Conservation (phyloP, 1,139 yeast genomes). For the Hyphopichia khmerensis region DNA sequence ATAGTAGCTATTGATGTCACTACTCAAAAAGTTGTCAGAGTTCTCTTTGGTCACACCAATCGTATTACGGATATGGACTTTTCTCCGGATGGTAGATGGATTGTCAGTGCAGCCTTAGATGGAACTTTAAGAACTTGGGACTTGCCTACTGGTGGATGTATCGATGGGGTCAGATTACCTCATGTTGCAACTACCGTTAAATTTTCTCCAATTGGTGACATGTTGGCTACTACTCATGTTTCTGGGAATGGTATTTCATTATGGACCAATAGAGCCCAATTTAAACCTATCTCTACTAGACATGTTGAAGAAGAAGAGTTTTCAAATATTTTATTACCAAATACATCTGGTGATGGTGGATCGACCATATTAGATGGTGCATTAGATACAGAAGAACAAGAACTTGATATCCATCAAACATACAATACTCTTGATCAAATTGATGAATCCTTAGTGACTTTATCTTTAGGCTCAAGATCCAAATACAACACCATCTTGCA, state of each 20-base stretch:
- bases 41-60: slow-evolving; percentile 85
- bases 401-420: slow-evolving; percentile 21
- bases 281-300: slow-evolving; percentile 69
- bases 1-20: slow-evolving; percentile 80
- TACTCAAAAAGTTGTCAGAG: slow-evolving; percentile 82
- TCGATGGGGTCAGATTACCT: slow-evolving; percentile 82
- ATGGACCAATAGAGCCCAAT: slow-evolving; percentile 93
- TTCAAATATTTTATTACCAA: slow-evolving; percentile 60
- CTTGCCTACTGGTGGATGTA: slow-evolving; percentile 94
- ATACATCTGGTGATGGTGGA: slow-evolving; percentile 83
- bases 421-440: slow-evolving; percentile 70
- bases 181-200: slow-evolving; percentile 77
- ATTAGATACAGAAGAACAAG: slow-evolving; percentile 28
- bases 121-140: slow-evolving; percentile 96
- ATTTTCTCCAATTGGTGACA: slow-evolving; percentile 86
- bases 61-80: slow-evolving; percentile 88
- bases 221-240: slow-evolving; percentile 91
- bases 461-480: slow-evolving; percentile 73
- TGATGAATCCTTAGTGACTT: slow-evolving; percentile 60
- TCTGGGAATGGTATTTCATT: slow-evolving; percentile 84
- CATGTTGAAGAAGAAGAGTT: slow-evolving; percentile 77
- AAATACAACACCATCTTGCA: slow-evolving; percentile 79
- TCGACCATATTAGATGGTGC: slow-evolving; percentile 80
- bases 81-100: slow-evolving; percentile 95
- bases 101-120: slow-evolving; percentile 81